Base-by-base conservation (phyloP, 2,329 filamentous ascomycete species). In the Trichoderma oligosporum region DNA sequence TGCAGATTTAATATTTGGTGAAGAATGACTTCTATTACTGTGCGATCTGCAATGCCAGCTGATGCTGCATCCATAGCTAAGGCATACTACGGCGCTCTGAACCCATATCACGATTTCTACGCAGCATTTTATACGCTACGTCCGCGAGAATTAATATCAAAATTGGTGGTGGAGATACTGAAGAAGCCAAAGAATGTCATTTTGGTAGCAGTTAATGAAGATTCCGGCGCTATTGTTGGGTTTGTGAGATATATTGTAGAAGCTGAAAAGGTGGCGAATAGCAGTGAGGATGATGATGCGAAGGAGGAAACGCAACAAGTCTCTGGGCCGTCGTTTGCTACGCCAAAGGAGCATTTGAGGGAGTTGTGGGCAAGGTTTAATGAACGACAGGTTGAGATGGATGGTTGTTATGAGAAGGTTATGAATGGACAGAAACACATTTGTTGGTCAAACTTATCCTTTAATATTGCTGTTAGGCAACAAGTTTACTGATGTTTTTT, bases 281-380 rank as follows among this genome's bases (percentile, higher is more conserved):
- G 20, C 11, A 8, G 5, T 14, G 20, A 6, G 16, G 16, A 3
- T 25, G 20, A n/a, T 22, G 47, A 46, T 12, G 47, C 25, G 4
- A 16, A 51, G 7, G 29, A n/a, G 6, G 12, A 45, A 8, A 7
- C 11, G 14, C n/a, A 25, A 16, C 20, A 31, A 36, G 12, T 2
- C 38, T 16, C 42, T 16, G 41, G n/a, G 12, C 52, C 59, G 16
- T 60, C 61, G 18, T 49, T 61, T 1, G 61, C 60, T 45, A 57
- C 49, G 11, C 41, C 42, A 5, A 64, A 64, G 42, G 47, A 58
- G 20, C 60, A 59, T 16, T 29, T 64, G 52, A 59, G 64, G 56
- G 56, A 33, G n/a, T 39, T 67, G 38, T 65, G 65, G 63, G 57
- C 61, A 39, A 57, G 53, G 56, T 64, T 65, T 52, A 56, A 49